A percentile compares a stretch with the other conserved stretches of the same genome.
Conservation (phyloP, 371 early-diverging fungal species). For the Capillidium heterosporum region DNA sequence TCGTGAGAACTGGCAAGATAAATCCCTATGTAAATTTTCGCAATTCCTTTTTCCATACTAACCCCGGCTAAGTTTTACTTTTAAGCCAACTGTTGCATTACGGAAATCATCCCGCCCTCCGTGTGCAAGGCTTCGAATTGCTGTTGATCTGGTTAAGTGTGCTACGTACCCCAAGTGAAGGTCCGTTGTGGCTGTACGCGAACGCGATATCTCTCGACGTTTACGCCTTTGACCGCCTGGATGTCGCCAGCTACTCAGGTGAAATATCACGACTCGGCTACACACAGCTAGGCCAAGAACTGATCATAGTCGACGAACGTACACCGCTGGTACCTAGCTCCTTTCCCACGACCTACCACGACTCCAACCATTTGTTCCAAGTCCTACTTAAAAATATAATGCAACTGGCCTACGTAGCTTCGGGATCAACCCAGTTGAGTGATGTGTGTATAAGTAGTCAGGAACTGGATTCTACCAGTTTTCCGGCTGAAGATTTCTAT, state of each 20-base stretch:
- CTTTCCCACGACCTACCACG: constrained; percentile 27
- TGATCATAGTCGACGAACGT: constrained; percentile 22
- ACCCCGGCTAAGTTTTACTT: constrained; percentile 17
- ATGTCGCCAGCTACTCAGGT: constrained; percentile 8
- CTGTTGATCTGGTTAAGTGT: constrained; percentile 53
- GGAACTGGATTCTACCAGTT: constrained; percentile 29
- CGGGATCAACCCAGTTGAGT: constrained; percentile 39
- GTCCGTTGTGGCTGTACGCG: constrained; percentile 37
- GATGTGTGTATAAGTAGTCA: constrained; percentile 29
- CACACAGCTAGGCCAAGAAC: constrained; percentile 17
- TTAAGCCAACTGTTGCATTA: constrained; percentile 29
- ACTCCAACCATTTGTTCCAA: constrained; percentile 32
- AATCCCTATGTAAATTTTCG: neutral
- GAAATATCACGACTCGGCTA: constrained; percentile 8
- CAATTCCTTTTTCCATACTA: neutral
- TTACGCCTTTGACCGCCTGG: constrained; percentile 30
- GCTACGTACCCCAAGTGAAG: constrained; percentile 35
- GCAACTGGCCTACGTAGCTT: constrained; percentile 42
- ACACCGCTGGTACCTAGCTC: constrained; percentile 34
- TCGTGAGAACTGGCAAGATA: neutral
- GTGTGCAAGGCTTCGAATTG: constrained; percentile 51
- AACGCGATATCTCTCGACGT: constrained; percentile 44
- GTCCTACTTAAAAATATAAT: constrained; percentile 33
- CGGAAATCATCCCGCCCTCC: constrained; percentile 47
- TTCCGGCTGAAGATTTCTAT: constrained; percentile 15